phyloP scores from a whole-genome alignment of 2,329 filamentous ascomycete species.

The Paecilomyces niveus region DNA sequence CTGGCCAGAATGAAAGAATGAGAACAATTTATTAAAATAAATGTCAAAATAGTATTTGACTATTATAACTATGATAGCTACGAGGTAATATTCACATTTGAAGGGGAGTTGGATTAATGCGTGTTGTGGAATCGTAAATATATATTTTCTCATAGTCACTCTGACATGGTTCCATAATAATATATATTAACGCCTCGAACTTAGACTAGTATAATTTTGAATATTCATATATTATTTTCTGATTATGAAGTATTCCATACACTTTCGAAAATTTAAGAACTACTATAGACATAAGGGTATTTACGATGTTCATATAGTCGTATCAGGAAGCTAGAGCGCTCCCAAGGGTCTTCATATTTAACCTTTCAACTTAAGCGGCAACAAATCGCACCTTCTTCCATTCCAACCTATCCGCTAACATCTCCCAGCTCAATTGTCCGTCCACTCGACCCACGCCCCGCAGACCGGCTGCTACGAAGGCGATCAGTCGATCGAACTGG shows the following conservation, averaged over 20 bases:
- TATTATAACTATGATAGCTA: neutral
- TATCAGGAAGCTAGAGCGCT: too few relatives aligned
- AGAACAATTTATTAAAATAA: neutral
- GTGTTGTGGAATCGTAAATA: neutral
- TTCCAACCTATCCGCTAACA: slow-evolving; percentile 72
- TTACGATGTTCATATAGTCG: too few relatives aligned
- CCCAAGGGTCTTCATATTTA: too few relatives aligned
- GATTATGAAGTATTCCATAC: too few relatives aligned
- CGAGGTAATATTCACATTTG: neutral
- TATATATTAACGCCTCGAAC: too few relatives aligned
- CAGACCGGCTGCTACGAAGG: slow-evolving; percentile 66
- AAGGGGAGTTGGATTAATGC: neutral
- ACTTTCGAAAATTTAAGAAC: too few relatives aligned
- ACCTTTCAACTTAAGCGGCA: neutral
- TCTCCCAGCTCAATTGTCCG: slow-evolving; percentile 67
- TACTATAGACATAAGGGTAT: too few relatives aligned
- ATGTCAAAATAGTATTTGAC: neutral
- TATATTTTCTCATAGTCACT: neutral
- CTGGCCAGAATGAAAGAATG: neutral
- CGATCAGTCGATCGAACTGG: slow-evolving; percentile 59
- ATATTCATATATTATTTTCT: too few relatives aligned
- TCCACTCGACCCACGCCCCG: slow-evolving; percentile 68
- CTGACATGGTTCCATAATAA: too few relatives aligned
- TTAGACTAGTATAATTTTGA: too few relatives aligned
- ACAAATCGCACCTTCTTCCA: slow-evolving; percentile 22